These are phyloP conservation scores for Bipolaris zeicola DNA, from an alignment of 2,329 filamentous ascomycete species.

Conservation along the genomic window DNA sequence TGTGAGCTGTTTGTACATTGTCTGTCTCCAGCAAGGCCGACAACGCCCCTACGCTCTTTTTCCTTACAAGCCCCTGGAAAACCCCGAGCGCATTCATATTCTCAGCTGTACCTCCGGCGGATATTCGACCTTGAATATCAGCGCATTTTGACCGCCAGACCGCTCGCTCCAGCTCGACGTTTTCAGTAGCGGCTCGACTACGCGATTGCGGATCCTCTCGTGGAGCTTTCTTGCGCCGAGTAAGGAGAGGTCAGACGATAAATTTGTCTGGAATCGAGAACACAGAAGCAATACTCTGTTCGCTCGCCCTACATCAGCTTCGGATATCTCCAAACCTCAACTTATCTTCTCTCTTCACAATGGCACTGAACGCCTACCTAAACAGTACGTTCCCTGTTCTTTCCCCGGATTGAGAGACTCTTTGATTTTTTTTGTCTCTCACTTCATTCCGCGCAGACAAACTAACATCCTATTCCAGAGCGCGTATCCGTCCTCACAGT, in stretches of 20 bases:
- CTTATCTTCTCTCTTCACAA: constrained; percentile 21
- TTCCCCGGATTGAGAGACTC: neutral
- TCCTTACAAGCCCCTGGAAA: neutral
- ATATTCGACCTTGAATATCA: neutral
- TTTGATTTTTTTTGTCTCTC: neutral
- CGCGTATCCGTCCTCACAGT: constrained; percentile 90
- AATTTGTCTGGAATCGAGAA: neutral
- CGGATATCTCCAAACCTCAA: neutral
- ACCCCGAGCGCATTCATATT: neutral
- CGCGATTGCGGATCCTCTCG: neutral
- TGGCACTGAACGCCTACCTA: constrained; percentile 53
- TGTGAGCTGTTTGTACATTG: neutral
- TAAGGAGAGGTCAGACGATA: neutral
- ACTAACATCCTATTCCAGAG: constrained; percentile 60
- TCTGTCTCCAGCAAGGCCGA: neutral
- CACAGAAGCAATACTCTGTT: neutral
- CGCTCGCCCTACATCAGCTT: neutral
- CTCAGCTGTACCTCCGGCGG: neutral
- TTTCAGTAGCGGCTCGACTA: neutral
- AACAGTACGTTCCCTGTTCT: constrained; percentile 43
- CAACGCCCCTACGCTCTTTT: neutral
- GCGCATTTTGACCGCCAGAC: neutral
- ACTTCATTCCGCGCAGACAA: neutral
- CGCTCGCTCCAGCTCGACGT: neutral
- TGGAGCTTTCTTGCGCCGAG: neutral